These are phyloP conservation scores for Fusarium acutatum DNA, from an alignment of 2,329 filamentous ascomycete genomes.

Conservation along the genomic window DNA sequence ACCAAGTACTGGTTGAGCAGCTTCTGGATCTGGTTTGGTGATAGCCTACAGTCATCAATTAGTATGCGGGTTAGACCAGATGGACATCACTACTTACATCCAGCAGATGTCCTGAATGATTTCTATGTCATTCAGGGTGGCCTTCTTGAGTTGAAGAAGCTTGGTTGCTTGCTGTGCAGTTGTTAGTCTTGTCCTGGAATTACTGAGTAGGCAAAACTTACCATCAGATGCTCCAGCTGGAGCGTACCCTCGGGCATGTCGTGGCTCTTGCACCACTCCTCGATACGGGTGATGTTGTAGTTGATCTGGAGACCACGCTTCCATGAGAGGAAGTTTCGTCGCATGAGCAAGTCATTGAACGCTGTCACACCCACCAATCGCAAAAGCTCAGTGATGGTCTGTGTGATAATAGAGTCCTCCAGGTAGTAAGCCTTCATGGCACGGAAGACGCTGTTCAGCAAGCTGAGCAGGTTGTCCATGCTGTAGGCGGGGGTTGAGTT, in stretches of 20 bases:
- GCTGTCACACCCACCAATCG: slow-evolving; percentile 95
- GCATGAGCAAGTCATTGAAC: slow-evolving; percentile 98
- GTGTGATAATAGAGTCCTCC: slow-evolving; percentile 94
- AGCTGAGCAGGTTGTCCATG: slow-evolving; percentile 97
- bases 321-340: slow-evolving; percentile 98
- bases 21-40: slow-evolving; percentile 99
- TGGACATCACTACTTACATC: slow-evolving; percentile 76
- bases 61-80: slow-evolving; percentile 1
- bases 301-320: slow-evolving; percentile 99
- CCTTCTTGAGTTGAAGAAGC: slow-evolving; percentile 97
- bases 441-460: slow-evolving; percentile 96
- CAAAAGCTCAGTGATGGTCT: slow-evolving; percentile 93
- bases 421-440: slow-evolving; percentile 99
- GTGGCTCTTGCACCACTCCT: slow-evolving; percentile 99
- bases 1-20: slow-evolving; percentile 98
- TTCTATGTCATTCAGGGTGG: slow-evolving; percentile 97
- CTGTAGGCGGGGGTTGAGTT: slow-evolving; percentile 95
- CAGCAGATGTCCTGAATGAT: slow-evolving; percentile 99
- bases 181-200: slow-evolving; percentile 38
- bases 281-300: slow-evolving; percentile 99
- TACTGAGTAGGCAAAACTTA: slow-evolving; percentile 49
- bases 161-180: slow-evolving; percentile 87
- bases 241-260: slow-evolving; percentile 99
- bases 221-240: slow-evolving; percentile 97
- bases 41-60: slow-evolving; percentile 69